Base-by-base conservation (phyloP, 202 grass and related monocot genomes). In the Carex arenaria region DNA sequence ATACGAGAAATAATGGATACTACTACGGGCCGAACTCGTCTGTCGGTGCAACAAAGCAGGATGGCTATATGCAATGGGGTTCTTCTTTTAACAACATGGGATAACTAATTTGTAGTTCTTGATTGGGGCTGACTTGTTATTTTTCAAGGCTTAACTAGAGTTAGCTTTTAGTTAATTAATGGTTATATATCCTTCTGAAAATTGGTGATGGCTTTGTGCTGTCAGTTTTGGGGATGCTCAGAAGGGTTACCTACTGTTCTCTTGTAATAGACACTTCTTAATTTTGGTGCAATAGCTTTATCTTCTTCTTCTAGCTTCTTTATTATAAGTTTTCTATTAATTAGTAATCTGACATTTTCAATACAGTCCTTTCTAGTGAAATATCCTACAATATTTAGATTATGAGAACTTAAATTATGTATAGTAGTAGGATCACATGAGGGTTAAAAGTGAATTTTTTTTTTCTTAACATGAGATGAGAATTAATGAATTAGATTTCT, bases 151-250 rank as follows among this genome's bases (percentile, higher is more conserved):
- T 71, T 72, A 80, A 79, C 73, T 62, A 82, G 82, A 77, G 79
- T 86, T 84, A 87, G 66, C 79, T 51, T 75, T 85, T 66, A 36
- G 28, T 81, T 67, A 38, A 17, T 67, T 40, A 28, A 65, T 64
- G 34, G 68, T 86, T 67, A 75, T 55, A 65, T 55, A 60, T 63
- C 87, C 82, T 86, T 94, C 89, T 87, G 87, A 86, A 92, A 92
- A 88, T 82, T 92, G 87, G 92, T 94, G 91, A 90, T 83, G 81
- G 81, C 90, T 87, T 67, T 87, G 17, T 86, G 92, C 80, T 90
- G 90, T 94, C 91, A 92, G 81, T 94, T 94, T 94, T 94, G 92
- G 92, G 90, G 87, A 86, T 82, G 87, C 87, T 88, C 87, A 83
- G 87, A 92, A 88, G 90, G 83, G 53, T 81, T 49, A 60, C 61